phyloP scores from a whole-genome alignment of 805 yeast genomes.

The Candida xiaguanensis region DNA sequence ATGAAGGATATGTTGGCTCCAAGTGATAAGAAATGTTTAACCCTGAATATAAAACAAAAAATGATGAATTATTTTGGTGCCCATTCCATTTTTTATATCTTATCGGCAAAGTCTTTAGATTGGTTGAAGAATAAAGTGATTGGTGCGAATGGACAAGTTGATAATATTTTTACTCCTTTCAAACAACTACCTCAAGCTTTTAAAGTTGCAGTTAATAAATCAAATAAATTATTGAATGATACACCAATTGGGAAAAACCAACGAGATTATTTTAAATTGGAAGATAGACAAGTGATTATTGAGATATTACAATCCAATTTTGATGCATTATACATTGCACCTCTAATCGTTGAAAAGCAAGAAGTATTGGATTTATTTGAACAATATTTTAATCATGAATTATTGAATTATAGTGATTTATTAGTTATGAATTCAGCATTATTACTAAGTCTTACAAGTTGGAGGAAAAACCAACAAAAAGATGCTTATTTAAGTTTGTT shows the following conservation, averaged over 20 bases:
- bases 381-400: conserved; percentile 18
- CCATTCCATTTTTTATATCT: conserved; percentile 27
- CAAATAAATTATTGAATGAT: conserved; percentile 10
- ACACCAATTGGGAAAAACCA: conserved; percentile 3
- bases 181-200: conserved; percentile 22
- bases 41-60: conserved; percentile 4
- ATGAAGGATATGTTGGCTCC: conserved; percentile 11
- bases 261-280: conserved; percentile 4
- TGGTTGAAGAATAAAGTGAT: conserved; percentile 25
- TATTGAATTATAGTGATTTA: conserved; percentile 21
- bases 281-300: conserved; percentile 15
- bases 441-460: conserved; percentile 19
- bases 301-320: conserved; percentile 24
- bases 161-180: conserved; percentile 20
- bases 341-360: conserved; percentile 12
- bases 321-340: conserved; percentile 14
- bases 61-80: conserved; percentile 12
- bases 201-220: conserved; percentile 12
- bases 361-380: conserved; percentile 20
- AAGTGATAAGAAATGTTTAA: conserved; percentile 1
- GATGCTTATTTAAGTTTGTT: conserved; percentile 12
- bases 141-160: conserved; percentile 12
- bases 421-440: conserved; percentile 28
- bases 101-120: conserved; percentile 25
- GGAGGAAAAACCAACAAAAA: conserved; percentile 11